These are phyloP conservation scores for Aspergillus ibericus DNA, from an alignment of 2,329 filamentous ascomycete genomes.

Conservation along the genomic window DNA sequence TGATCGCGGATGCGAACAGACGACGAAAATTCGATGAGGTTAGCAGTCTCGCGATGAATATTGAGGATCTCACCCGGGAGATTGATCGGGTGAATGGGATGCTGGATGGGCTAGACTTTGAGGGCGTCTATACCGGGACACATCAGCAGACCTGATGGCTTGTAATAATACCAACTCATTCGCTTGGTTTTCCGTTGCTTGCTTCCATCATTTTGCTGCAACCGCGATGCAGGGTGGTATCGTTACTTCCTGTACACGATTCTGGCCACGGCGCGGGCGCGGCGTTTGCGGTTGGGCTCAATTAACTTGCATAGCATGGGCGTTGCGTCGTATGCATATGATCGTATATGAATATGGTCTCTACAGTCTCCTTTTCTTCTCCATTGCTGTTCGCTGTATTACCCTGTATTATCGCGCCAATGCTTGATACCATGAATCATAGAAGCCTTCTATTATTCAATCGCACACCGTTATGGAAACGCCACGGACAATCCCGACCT, in stretches of 20 bases:
- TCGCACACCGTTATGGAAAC: neutral
- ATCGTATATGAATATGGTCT: neutral
- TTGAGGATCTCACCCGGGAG: slow-evolving; percentile 78
- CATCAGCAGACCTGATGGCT: slow-evolving; percentile 1
- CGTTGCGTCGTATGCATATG: slow-evolving; percentile 1
- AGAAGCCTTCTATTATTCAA: neutral
- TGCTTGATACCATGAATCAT: neutral
- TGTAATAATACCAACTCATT: neutral
- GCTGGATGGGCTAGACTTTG: slow-evolving; percentile 66
- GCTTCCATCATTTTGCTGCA: neutral
- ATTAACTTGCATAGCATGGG: slow-evolving; percentile 8
- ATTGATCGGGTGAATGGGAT: slow-evolving; percentile 68
- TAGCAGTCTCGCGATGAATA: slow-evolving; percentile 71
- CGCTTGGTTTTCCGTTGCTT: neutral
- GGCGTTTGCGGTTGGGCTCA: neutral
- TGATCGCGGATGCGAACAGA: slow-evolving; percentile 75
- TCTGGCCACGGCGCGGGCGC: slow-evolving; percentile 2
- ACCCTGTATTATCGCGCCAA: neutral
- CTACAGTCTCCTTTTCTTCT: neutral
- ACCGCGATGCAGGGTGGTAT: neutral
- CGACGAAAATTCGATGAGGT: slow-evolving; percentile 85
- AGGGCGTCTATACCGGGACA: slow-evolving; percentile 47
- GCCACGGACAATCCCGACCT: neutral
- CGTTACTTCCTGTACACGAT: neutral
- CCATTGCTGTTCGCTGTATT: neutral